Percentiles rank a stretch among this genome's conserved stretches.
Conservation (phyloP, 1,139 yeast species). For the Kazachstania sp. region DNA sequence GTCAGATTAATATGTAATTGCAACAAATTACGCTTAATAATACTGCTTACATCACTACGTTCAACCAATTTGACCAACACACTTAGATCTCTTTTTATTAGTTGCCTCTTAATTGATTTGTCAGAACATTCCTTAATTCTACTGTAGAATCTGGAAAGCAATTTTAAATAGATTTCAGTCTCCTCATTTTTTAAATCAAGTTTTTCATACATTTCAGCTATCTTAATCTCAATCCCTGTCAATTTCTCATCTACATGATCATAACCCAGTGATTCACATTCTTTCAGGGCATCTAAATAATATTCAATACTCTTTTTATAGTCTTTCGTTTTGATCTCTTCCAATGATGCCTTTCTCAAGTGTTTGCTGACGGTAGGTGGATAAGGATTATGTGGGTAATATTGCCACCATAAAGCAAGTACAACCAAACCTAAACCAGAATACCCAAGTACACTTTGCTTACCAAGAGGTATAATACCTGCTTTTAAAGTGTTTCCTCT, state of each 20-base stretch:
- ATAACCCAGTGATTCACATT: conserved; percentile 41
- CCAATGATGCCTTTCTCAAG: conserved; percentile 70
- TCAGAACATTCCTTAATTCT: conserved; percentile 33
- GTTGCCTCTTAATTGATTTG: conserved; percentile 36
- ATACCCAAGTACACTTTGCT: conserved; percentile 3
- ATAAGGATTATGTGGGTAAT: conserved; percentile 53
- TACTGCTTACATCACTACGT: conserved; percentile 33
- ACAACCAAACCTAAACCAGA: conserved; percentile 19
- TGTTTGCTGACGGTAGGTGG: conserved; percentile 51
- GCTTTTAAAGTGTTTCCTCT: neutral
- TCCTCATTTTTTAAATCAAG: conserved; percentile 55
- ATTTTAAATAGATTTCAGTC: conserved; percentile 52
- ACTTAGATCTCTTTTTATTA: conserved; percentile 63
- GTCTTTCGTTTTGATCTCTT: conserved; percentile 60
- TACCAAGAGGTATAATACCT: neutral
- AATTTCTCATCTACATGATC: conserved; percentile 58
- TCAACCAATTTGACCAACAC: conserved; percentile 58
- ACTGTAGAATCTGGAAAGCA: conserved; percentile 51
- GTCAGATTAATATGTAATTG: conserved; percentile 57
- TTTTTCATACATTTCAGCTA: conserved; percentile 79
- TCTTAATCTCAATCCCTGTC: conserved; percentile 79
- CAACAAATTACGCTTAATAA: conserved; percentile 36
- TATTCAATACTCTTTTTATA: conserved; percentile 57
- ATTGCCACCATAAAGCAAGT: conserved; percentile 41
- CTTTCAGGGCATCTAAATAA: conserved; percentile 49